Evolutionary conservation across 2,329 filamentous ascomycete genomes (phyloP).

Genomic region (Botrytis pseudocinerea): DNA sequence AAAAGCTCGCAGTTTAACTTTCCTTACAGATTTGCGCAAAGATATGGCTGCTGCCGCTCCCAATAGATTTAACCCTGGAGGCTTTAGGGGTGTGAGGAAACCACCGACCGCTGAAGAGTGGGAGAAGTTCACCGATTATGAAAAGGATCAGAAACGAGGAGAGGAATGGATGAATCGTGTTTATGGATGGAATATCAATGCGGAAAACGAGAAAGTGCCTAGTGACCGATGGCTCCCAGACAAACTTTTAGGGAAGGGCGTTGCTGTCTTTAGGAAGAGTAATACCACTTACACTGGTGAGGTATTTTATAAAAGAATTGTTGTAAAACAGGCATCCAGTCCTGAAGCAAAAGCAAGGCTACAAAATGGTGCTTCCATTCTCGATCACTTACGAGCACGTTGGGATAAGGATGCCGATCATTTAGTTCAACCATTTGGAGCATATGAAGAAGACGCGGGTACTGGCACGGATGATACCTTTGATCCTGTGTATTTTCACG

Average conservation of each 20-base stretch:
- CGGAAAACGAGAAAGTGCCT: accelerated
- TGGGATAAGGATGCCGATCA: accelerated
- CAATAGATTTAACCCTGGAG: neutral
- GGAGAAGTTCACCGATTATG: neutral
- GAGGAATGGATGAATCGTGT: conserved; percentile 1
- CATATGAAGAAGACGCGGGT: neutral
- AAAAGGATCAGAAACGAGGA: neutral
- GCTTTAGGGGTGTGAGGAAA: neutral
- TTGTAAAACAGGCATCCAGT: neutral
- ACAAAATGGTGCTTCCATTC: neutral
- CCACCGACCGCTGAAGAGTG: conserved; percentile 5
- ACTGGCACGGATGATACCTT: neutral
- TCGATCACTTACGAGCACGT: neutral
- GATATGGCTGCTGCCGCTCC: neutral
- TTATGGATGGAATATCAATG: neutral
- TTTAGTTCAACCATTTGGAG: neutral
- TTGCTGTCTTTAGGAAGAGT: neutral
- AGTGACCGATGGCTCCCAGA: neutral
- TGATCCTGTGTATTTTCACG: conserved; percentile 6
- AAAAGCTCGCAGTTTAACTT: neutral
- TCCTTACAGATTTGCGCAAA: neutral
- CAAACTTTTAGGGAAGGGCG: neutral
- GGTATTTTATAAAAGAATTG: neutral
- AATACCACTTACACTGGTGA: accelerated
- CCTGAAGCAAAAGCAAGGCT: neutral